Percentiles rank a stretch among this genome's conserved stretches.
These are phyloP conservation scores for Coniochaeta pulveracea DNA, from an alignment of 2,329 filamentous ascomycete genomes.

Conservation along the genomic window DNA sequence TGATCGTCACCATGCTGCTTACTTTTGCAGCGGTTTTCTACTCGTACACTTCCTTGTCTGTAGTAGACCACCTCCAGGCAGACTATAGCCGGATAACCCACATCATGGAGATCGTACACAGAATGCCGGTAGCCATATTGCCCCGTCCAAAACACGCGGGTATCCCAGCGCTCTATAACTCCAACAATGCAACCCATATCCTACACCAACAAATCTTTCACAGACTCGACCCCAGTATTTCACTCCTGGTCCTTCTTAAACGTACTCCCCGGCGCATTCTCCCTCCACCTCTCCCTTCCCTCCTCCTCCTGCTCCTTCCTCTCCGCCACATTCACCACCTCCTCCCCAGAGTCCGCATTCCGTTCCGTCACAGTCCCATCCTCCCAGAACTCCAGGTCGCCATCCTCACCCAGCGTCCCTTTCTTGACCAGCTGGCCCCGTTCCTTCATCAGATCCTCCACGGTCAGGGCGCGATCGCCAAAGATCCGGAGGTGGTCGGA, in stretches of 20 bases:
- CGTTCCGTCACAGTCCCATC: constrained; percentile 42
- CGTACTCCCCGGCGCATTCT: constrained; percentile 14
- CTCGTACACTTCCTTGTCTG: too few species aligned
- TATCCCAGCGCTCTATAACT: too few species aligned
- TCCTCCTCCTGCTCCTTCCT: not conserved
- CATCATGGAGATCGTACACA: too few species aligned
- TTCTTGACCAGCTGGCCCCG: constrained; percentile 65
- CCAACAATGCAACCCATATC: too few species aligned
- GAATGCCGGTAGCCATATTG: too few species aligned
- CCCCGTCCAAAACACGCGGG: too few species aligned
- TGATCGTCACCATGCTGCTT: too few species aligned
- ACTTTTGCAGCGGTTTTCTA: too few species aligned
- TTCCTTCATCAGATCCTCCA: constrained; percentile 68
- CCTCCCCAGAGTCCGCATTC: constrained; percentile 11
- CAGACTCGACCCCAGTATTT: not conserved
- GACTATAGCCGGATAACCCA: too few species aligned
- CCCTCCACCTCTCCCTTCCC: constrained; percentile 2
- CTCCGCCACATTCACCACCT: constrained; percentile 7
- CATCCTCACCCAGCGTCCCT: constrained; percentile 60
- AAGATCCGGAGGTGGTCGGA: constrained; percentile 79
- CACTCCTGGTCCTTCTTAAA: constrained; percentile 12
- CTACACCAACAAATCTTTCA: too few species aligned
- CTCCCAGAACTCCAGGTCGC: constrained; percentile 89
- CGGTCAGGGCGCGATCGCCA: constrained; percentile 54
- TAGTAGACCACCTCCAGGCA: too few species aligned